A percentile compares a stretch with the other conserved stretches of the same genome.
These are phyloP conservation scores for Cladorrhinum sp. DNA, from an alignment of 2,329 filamentous ascomycete species.

Conservation along the genomic window DNA sequence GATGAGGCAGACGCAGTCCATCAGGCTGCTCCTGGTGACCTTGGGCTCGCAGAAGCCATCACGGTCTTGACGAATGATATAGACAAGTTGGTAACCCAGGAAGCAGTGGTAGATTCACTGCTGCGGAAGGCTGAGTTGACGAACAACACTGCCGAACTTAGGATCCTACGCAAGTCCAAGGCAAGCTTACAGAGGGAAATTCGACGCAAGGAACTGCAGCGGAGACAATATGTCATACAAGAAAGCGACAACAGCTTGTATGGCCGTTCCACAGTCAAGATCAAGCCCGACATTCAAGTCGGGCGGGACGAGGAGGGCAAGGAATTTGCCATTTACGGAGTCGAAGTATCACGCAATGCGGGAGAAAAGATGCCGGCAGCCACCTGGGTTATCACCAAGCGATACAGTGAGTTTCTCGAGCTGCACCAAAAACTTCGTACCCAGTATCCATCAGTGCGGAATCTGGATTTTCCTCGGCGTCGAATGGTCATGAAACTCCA, in stretches of 20 bases:
- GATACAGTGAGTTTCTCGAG: conserved; percentile 96
- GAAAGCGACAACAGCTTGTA: conserved; percentile 98
- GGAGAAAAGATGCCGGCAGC: conserved; percentile 97
- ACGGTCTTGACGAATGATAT: conserved; percentile 85
- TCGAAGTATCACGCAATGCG: conserved; percentile 86
- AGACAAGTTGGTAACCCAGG: conserved; percentile 81
- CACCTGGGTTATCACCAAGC: conserved; percentile 84
- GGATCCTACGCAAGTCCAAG: conserved; percentile 91
- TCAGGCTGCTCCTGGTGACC: conserved; percentile 89
- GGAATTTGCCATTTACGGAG: conserved; percentile 88
- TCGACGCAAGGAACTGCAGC: conserved; percentile 87
- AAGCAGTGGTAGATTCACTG: conserved; percentile 85
- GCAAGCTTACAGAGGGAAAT: conserved; percentile 91
- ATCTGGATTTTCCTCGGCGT: conserved; percentile 86
- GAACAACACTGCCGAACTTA: conserved; percentile 90
- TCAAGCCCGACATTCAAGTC: conserved; percentile 82
- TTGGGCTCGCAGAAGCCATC: conserved; percentile 91
- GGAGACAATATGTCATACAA: conserved; percentile 95
- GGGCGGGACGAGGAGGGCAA: conserved; percentile 88
- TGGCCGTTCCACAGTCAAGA: conserved; percentile 82
- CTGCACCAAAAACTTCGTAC: conserved; percentile 84
- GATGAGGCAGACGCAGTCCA: conserved; percentile 79
- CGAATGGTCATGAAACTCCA: conserved; percentile 96
- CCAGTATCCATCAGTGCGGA: conserved; percentile 81
- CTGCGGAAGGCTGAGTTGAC: conserved; percentile 94